Percentiles rank a stretch among this genome's conserved stretches.
Conservation (phyloP, 1,284 basidiomycete genomes). For the Prillingera fragicola region DNA sequence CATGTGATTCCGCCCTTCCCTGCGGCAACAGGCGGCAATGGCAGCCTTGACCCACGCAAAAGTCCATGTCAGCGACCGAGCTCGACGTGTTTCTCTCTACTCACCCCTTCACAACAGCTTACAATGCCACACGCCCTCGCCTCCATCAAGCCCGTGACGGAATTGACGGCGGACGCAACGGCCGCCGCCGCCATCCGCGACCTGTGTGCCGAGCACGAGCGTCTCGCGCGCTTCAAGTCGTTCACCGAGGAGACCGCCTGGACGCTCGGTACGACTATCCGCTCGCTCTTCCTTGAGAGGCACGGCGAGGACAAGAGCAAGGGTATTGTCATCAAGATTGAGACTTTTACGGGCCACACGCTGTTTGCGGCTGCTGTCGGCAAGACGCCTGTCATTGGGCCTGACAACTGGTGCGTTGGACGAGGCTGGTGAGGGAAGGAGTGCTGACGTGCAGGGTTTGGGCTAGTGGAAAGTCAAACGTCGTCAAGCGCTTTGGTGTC, state of each 20-base stretch:
- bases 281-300: constrained; percentile 21
- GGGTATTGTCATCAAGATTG: constrained; percentile 42
- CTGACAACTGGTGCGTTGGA: constrained; percentile 36
- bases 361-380: constrained; percentile 42
- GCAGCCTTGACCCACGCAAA: too few species aligned
- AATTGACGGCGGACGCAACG: not conserved
- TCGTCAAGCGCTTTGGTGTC: constrained; percentile 38
- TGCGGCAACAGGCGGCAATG: too few species aligned
- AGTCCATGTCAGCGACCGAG: too few species aligned
- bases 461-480: constrained; percentile 43
- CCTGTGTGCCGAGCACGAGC: constrained; percentile 19
- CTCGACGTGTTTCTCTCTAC: too few species aligned
- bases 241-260: constrained; percentile 30
- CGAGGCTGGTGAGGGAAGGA: constrained; percentile 5
- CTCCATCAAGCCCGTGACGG: not conserved
- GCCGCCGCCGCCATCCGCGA: constrained; percentile 6
- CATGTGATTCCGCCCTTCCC: too few species aligned
- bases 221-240: constrained; percentile 15
- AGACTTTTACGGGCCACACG: constrained; percentile 36
- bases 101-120: not conserved
- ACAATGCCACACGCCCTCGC: not conserved
- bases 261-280: constrained; percentile 29
- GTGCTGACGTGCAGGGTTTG: constrained; percentile 21
- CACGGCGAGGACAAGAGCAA: constrained; percentile 15
- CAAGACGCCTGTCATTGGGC: constrained; percentile 27